These are phyloP conservation scores for Dalbergia cultrata DNA, from an alignment of 306 rosid genomes.

Conservation along the genomic window DNA sequence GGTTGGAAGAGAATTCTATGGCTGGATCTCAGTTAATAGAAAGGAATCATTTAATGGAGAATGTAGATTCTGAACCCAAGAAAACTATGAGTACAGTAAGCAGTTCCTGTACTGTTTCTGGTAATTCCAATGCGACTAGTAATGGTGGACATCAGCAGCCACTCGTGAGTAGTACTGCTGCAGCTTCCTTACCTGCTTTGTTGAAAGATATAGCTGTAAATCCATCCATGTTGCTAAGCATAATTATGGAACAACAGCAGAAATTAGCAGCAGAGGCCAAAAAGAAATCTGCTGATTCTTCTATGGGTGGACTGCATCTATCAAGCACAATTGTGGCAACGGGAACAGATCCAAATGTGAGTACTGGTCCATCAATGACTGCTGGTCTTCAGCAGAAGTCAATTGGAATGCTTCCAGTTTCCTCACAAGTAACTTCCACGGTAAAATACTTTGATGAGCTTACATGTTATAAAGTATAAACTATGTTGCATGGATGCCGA, in stretches of 20 bases:
- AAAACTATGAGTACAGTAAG: conserved; percentile 42
- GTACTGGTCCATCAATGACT: conserved; percentile 56
- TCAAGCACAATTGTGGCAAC: conserved; percentile 47
- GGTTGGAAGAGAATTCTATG: conserved; percentile 67
- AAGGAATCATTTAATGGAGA: conserved; percentile 61
- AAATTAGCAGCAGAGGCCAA: conserved; percentile 64
- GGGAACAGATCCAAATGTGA: conserved; percentile 61
- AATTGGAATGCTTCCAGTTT: conserved; percentile 57
- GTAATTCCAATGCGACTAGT: conserved; percentile 47
- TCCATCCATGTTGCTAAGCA: conserved; percentile 73
- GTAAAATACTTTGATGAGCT: conserved; percentile 58
- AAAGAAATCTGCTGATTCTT: conserved; percentile 62
- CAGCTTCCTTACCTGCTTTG: conserved; percentile 65
- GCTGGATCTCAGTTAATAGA: conserved; percentile 60
- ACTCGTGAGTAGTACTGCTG: conserved; percentile 43
- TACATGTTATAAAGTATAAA: not conserved
- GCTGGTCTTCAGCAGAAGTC: conserved; percentile 64
- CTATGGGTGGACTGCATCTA: conserved; percentile 39
- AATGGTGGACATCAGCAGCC: conserved; percentile 65
- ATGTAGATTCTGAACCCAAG: conserved; percentile 56
- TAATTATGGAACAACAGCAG: conserved; percentile 71
- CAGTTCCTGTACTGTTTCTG: conserved; percentile 48
- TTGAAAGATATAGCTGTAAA: conserved; percentile 79
- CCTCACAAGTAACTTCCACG: conserved; percentile 58
- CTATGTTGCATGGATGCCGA: not conserved